Conservation (phyloP, 2,329 filamentous ascomycete species). For the Penicillium vulpinum region DNA sequence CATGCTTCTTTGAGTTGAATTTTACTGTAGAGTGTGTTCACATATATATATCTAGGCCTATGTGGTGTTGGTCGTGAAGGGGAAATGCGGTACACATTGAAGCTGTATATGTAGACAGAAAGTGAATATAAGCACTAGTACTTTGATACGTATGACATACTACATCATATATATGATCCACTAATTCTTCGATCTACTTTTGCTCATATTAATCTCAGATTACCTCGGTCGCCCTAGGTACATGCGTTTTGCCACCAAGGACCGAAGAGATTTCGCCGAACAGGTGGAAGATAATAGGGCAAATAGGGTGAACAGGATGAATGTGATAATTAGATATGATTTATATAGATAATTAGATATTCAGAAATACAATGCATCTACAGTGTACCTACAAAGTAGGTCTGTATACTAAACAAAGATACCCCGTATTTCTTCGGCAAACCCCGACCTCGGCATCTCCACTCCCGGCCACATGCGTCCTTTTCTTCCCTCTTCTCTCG, state of each 20-base stretch:
- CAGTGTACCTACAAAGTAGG: too few species aligned
- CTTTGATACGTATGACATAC: background rate
- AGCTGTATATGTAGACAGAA: background rate
- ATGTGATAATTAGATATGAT: background rate
- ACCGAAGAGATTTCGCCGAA: constrained; percentile 18
- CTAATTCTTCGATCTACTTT: background rate
- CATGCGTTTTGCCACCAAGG: constrained; percentile 20
- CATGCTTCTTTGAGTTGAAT: background rate
- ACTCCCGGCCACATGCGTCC: constrained; percentile 26
- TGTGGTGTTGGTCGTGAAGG: background rate
- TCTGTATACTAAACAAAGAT: background rate
- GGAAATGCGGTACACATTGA: background rate
- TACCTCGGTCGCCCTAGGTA: constrained; percentile 6
- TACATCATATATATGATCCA: background rate
- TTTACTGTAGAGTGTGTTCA: background rate
- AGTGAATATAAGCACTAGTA: background rate
- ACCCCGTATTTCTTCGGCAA: constrained; percentile 16
- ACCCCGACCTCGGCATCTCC: constrained; percentile 30
- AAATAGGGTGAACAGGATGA: background rate
- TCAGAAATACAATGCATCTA: background rate
- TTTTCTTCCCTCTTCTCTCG: constrained; percentile 16
- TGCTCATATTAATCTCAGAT: background rate
- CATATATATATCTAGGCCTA: background rate
- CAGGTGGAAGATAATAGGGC: too few species aligned
- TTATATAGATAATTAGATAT: background rate